Conservation (phyloP, 169 alveolate species). For the Plasmodium sp. region DNA sequence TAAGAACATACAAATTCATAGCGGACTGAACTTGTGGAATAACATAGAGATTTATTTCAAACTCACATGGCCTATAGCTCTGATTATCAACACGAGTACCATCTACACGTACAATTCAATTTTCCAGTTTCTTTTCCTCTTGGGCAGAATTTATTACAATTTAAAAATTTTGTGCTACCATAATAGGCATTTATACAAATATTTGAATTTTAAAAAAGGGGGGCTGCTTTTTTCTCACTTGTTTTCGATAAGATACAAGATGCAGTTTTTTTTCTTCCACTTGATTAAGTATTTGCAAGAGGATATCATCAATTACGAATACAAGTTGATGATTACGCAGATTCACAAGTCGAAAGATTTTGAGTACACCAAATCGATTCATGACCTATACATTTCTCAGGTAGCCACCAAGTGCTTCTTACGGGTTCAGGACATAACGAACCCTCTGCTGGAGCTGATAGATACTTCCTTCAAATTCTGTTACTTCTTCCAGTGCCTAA, state of each 20-base stretch:
- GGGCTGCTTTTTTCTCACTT: constrained; percentile 44
- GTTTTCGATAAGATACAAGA: constrained; percentile 71
- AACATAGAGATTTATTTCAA: constrained; percentile 69
- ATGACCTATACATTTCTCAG: constrained; percentile 73
- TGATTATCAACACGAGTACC: constrained; percentile 67
- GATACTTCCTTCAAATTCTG: constrained; percentile 70
- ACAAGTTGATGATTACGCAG: constrained; percentile 62
- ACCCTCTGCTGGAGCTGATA: constrained; percentile 49
- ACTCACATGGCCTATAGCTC: constrained; percentile 74
- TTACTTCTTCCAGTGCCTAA: constrained; percentile 69
- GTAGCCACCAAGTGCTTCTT: constrained; percentile 73
- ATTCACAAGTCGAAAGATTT: constrained; percentile 75
- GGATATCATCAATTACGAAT: constrained; percentile 71
- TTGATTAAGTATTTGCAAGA: constrained; percentile 74
- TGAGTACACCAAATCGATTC: constrained; percentile 74
- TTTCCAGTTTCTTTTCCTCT: constrained; percentile 71
- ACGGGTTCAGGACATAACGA: constrained; percentile 64
- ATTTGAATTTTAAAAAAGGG: constrained; percentile 53
- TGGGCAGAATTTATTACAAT: constrained; percentile 68
- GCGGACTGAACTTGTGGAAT: constrained; percentile 74
- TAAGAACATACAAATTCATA: constrained; percentile 73
- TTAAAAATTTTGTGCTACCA: constrained; percentile 74
- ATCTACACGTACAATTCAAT: constrained; percentile 73
- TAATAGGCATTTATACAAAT: constrained; percentile 67
- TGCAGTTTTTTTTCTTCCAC: constrained; percentile 73